A percentile compares a stretch with the other conserved stretches of the same genome.
Evolutionary conservation across 177 flowering plant species (phyloP).

Genomic region (Vitis hybrid): DNA sequence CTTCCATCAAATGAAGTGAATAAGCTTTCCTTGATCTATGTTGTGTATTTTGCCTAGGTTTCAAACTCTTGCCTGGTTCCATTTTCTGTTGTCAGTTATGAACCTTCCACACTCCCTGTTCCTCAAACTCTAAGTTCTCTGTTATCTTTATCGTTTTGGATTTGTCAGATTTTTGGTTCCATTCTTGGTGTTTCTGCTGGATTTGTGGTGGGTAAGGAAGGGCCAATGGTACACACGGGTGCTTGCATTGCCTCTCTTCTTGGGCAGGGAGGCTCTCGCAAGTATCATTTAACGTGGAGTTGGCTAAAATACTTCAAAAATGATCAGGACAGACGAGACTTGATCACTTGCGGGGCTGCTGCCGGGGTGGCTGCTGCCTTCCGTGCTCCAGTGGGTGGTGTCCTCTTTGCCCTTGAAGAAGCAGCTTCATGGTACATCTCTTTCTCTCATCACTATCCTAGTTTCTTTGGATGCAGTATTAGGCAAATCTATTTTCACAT

Average conservation of each 20-base stretch:
- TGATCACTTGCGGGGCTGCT: conserved; percentile 60
- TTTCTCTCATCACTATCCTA: background rate
- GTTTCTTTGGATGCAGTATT: background rate
- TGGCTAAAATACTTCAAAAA: conserved; percentile 51
- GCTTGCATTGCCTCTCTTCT: conserved; percentile 47
- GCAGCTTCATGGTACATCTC: conserved; percentile 48
- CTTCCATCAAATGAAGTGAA: no score
- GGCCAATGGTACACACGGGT: conserved; percentile 60
- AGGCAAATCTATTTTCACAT: background rate
- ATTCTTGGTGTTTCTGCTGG: conserved; percentile 51
- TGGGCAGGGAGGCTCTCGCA: conserved; percentile 47
- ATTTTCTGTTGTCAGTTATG: no score
- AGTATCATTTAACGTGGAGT: conserved; percentile 47
- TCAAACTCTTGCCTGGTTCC: no score
- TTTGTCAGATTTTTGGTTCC: conserved; percentile 45
- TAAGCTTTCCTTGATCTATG: no score
- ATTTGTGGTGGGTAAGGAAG: conserved; percentile 54
- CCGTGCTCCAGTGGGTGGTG: conserved; percentile 61
- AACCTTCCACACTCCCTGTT: no score
- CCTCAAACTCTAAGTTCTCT: background rate
- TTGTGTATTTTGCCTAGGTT: no score
- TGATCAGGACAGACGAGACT: conserved; percentile 49
- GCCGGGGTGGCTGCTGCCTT: conserved; percentile 63
- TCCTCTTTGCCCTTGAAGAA: conserved; percentile 57
- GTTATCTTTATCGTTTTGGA: background rate